Evolutionary conservation across 345 rosid genomes (phyloP).

Genomic region (Zanthoxylum bungeanum): DNA sequence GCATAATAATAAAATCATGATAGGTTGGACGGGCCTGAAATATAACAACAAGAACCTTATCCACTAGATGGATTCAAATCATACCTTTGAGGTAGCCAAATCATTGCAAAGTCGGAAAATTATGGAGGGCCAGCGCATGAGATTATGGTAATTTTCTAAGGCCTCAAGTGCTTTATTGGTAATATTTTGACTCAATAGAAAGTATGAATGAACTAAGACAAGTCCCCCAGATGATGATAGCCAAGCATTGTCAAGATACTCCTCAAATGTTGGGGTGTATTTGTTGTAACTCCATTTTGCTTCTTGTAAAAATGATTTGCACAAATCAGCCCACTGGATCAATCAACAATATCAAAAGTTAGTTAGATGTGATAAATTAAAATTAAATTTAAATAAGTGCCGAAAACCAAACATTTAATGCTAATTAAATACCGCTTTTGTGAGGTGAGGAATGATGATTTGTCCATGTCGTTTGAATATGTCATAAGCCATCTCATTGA

Average conservation of each 20-base stretch:
- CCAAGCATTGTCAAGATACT: slow-evolving; percentile 41
- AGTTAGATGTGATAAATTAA: too few species aligned
- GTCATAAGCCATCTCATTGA: slow-evolving; percentile 45
- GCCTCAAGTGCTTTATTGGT: slow-evolving; percentile 14
- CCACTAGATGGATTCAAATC: background rate
- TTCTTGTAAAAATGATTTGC: slow-evolving; percentile 39
- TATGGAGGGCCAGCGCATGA: slow-evolving; percentile 32
- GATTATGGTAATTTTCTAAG: slow-evolving; percentile 26
- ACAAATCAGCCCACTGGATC: slow-evolving; percentile 52
- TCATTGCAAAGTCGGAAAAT: slow-evolving; percentile 43
- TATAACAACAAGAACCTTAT: too few species aligned
- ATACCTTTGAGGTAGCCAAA: slow-evolving; percentile 42
- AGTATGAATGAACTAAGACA: slow-evolving; percentile 29
- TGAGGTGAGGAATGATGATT: slow-evolving; percentile 22
- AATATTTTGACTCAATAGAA: slow-evolving; percentile 1
- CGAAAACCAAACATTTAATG: background rate
- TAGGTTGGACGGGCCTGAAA: too few species aligned
- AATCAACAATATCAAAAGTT: too few species aligned
- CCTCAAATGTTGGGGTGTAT: slow-evolving; percentile 31
- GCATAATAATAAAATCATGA: too few species aligned
- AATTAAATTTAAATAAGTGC: background rate
- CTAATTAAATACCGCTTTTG: slow-evolving; percentile 26
- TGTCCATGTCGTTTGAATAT: slow-evolving; percentile 28
- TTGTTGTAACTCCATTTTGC: slow-evolving; percentile 34
- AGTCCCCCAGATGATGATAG: slow-evolving; percentile 29